Evolutionary conservation across 2,329 filamentous ascomycete genomes (phyloP).

Genomic region (Fusarium decemcellulare): DNA sequence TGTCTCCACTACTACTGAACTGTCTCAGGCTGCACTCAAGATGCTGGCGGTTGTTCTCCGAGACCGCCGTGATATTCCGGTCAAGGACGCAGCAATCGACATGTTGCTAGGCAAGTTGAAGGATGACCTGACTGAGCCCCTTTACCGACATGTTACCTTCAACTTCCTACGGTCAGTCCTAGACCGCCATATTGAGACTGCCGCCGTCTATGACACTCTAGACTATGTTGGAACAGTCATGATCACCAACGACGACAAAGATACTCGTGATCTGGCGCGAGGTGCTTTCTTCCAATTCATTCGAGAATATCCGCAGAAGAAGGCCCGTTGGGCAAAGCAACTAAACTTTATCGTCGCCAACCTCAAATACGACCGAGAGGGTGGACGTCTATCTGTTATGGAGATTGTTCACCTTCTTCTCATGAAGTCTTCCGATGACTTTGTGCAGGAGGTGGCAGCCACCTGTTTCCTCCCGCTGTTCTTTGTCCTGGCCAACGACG

Average conservation of each 20-base stretch:
- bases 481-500: conserved; percentile 89
- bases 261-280: conserved; percentile 88
- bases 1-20: conserved; percentile 83
- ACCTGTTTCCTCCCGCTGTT: conserved; percentile 90
- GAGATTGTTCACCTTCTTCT: conserved; percentile 91
- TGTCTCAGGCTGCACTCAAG: conserved; percentile 90
- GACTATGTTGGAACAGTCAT: conserved; percentile 93
- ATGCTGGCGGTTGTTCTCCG: conserved; percentile 87
- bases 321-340: conserved; percentile 90
- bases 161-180: conserved; percentile 93
- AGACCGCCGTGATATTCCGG: conserved; percentile 80
- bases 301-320: conserved; percentile 93
- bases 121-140: conserved; percentile 91
- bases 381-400: conserved; percentile 92
- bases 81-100: conserved; percentile 87
- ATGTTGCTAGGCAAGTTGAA: conserved; percentile 86
- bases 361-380: conserved; percentile 88
- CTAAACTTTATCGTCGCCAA: conserved; percentile 91
- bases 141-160: conserved; percentile 93
- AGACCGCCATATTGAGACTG: conserved; percentile 86
- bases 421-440: conserved; percentile 84
- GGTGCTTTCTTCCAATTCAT: conserved; percentile 96
- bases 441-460: conserved; percentile 84
- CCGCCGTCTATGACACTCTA: conserved; percentile 90
- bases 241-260: conserved; percentile 94